These are phyloP conservation scores for Claviceps cyperi DNA, from an alignment of 2,329 filamentous ascomycete species.

Conservation along the genomic window DNA sequence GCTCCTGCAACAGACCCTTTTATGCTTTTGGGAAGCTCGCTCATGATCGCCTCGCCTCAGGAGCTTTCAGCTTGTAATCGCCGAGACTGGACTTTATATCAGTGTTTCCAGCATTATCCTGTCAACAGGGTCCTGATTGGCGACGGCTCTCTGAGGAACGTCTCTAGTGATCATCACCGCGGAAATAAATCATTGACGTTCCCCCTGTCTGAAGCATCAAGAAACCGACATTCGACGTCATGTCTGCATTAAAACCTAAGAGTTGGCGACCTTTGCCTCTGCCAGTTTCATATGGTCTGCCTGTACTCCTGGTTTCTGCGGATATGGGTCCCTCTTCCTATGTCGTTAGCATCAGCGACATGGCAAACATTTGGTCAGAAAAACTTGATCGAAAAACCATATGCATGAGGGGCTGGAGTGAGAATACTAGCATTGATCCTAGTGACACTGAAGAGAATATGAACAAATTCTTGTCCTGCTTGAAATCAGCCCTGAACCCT, in stretches of 20 bases:
- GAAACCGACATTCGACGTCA: slow-evolving; percentile 6
- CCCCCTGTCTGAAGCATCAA: not conserved
- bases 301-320: slow-evolving; percentile 49
- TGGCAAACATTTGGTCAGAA: slow-evolving; percentile 62
- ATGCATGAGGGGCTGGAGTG: slow-evolving; percentile 43
- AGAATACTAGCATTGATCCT: slow-evolving; percentile 60
- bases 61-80: slow-evolving; percentile 6
- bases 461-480: slow-evolving; percentile 48
- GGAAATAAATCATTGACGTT: not conserved
- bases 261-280: slow-evolving; percentile 30
- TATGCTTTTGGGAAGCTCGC: slow-evolving; percentile 2
- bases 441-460: slow-evolving; percentile 55
- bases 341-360: slow-evolving; percentile 52
- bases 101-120: slow-evolving; percentile 1
- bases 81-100: slow-evolving; percentile 6
- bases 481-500: slow-evolving; percentile 37
- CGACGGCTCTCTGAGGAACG: not conserved
- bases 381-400: slow-evolving; percentile 46
- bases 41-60: not conserved
- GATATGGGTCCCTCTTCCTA: slow-evolving; percentile 43
- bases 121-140: not conserved
- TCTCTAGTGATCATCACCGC: not conserved
- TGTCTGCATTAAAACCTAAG: slow-evolving; percentile 11
- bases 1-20: slow-evolving; percentile 1
- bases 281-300: slow-evolving; percentile 26